Evolutionary conservation across 768 basidiomycete genomes (phyloP).

Genomic region (Lyophyllum shimeji): DNA sequence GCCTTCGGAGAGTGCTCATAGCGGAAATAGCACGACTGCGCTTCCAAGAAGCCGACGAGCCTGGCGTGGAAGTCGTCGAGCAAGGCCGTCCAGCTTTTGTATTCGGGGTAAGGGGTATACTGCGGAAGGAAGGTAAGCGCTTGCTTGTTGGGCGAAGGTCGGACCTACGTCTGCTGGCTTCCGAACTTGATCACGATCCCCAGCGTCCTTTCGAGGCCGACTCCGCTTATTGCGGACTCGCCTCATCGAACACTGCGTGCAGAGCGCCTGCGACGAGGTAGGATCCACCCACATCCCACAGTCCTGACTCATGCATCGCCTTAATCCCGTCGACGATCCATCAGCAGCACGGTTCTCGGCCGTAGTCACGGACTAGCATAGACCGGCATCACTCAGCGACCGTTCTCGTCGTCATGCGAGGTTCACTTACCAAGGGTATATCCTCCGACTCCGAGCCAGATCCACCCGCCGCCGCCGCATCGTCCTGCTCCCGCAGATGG

Average conservation of each 20-base stretch:
- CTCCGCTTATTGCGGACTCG: not conserved
- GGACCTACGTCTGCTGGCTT: not conserved
- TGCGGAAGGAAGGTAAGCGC: not conserved
- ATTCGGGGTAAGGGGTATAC: conserved; percentile 34
- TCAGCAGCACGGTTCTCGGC: not conserved
- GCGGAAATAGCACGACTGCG: conserved; percentile 32
- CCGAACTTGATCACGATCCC: not conserved
- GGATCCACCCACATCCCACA: conserved; percentile 21
- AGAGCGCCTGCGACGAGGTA: conserved; percentile 17
- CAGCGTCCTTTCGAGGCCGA: not conserved
- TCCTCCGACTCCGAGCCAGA: conserved; percentile 10
- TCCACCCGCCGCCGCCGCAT: not conserved
- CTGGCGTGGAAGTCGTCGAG: conserved; percentile 25
- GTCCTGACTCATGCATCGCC: conserved; percentile 22
- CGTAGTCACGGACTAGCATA: conserved; percentile 6
- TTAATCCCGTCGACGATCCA: too few species aligned
- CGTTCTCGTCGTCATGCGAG: not conserved
- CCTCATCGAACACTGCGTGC: conserved; percentile 25
- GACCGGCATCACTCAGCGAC: not conserved
- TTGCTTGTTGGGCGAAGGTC: not conserved
- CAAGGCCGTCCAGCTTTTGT: conserved; percentile 29
- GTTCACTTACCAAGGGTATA: conserved; percentile 5
- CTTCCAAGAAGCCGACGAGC: conserved; percentile 32
- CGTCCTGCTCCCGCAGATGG: too few species aligned
- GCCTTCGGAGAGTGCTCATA: conserved; percentile 17